Evolutionary conservation across 2,329 filamentous ascomycete genomes (phyloP).

Genomic region (Truncatella angustata): DNA sequence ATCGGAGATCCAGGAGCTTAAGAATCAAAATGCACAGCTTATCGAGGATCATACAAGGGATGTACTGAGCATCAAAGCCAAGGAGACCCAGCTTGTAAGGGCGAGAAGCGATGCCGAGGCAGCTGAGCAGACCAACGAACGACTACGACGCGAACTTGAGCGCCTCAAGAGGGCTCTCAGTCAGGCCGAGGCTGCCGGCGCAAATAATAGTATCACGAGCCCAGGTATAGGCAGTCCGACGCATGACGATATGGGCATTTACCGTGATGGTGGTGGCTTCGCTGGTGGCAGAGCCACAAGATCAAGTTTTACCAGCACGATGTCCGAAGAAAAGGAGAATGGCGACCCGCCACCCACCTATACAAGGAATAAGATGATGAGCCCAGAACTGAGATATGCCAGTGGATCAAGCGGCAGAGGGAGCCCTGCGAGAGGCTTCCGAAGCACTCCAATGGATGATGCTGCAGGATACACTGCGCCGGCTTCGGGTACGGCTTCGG

Average conservation of each 20-base stretch:
- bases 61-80: slow-evolving; percentile 94
- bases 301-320: slow-evolving; percentile 62
- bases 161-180: slow-evolving; percentile 84
- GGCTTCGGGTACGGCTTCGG: slow-evolving; percentile 18
- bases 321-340: slow-evolving; percentile 79
- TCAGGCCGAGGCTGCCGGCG: slow-evolving; percentile 52
- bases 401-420: slow-evolving; percentile 55
- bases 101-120: slow-evolving; percentile 87
- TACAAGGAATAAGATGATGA: slow-evolving; percentile 48
- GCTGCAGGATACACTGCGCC: slow-evolving; percentile 15
- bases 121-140: slow-evolving; percentile 81
- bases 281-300: slow-evolving; percentile 42
- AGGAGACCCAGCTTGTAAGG: slow-evolving; percentile 93
- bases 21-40: slow-evolving; percentile 93
- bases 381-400: slow-evolving; percentile 52
- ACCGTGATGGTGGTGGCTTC: slow-evolving; percentile 48
- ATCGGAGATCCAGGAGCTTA: slow-evolving; percentile 88
- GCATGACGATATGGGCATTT: slow-evolving; percentile 59
- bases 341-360: slow-evolving; percentile 44
- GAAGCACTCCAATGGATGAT: slow-evolving; percentile 34
- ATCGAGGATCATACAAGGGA: slow-evolving; percentile 98
- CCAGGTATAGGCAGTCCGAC: slow-evolving; percentile 49
- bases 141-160: slow-evolving; percentile 84
- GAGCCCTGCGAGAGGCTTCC: slow-evolving; percentile 57
- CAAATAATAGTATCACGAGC: slow-evolving; percentile 36